Evolutionary conservation across 169 alveolate species (phyloP).

Genomic region (Theileria orientalis): DNA sequence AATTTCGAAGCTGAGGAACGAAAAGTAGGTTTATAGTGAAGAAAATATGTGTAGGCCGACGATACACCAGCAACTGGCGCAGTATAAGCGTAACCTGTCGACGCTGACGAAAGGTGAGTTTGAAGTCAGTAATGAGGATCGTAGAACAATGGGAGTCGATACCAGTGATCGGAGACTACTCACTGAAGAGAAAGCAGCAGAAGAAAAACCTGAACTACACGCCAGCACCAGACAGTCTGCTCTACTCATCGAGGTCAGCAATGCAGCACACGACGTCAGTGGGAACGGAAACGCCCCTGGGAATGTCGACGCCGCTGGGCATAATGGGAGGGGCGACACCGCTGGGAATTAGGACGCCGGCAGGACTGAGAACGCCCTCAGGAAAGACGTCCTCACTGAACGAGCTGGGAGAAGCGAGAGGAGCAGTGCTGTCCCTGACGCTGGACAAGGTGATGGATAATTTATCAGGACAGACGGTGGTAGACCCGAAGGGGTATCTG

Average conservation of each 20-base stretch:
- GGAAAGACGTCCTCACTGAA: slow-evolving; percentile 65
- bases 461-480: slow-evolving; percentile 92
- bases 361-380: slow-evolving; percentile 80
- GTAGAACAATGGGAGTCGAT: slow-evolving; percentile 94
- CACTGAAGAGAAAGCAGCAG: slow-evolving; percentile 71
- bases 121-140: slow-evolving; percentile 71
- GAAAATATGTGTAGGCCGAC: slow-evolving; percentile 61
- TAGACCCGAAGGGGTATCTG: slow-evolving; percentile 94
- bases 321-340: slow-evolving; percentile 82
- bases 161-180: slow-evolving; percentile 92
- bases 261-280: slow-evolving; percentile 70
- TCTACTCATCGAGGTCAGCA: slow-evolving; percentile 67
- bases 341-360: slow-evolving; percentile 75
- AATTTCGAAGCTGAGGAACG: slow-evolving; percentile 82
- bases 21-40: slow-evolving; percentile 53
- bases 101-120: slow-evolving; percentile 46
- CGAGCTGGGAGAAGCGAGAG: slow-evolving; percentile 92
- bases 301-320: slow-evolving; percentile 78
- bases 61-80: slow-evolving; percentile 62
- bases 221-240: slow-evolving; percentile 90
- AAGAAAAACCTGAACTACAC: slow-evolving; percentile 86
- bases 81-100: slow-evolving; percentile 48
- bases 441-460: slow-evolving; percentile 91
- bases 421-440: slow-evolving; percentile 88
- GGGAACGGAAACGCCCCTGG: slow-evolving; percentile 73